Base-by-base conservation (phyloP, 495 filamentous ascomycete species). In the Xylaria flabelliformis region DNA sequence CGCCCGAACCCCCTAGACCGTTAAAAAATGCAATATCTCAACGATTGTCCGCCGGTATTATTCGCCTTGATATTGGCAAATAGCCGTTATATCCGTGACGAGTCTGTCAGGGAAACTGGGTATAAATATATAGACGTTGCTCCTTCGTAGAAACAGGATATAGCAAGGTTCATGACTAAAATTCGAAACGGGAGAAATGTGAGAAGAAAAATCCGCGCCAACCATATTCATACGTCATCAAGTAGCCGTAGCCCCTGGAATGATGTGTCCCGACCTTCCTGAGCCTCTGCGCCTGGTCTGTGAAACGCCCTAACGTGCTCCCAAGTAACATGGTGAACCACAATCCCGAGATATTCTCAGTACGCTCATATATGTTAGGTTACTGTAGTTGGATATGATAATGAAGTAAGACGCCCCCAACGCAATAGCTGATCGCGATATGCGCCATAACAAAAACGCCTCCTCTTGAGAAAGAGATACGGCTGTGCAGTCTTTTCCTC, bases 81-180 rank as follows among this genome's bases (percentile, higher is more conserved):
- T 17, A 32, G 68, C 44, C 58, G 68, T 70, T 41, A 32, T 70
- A 39, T 69, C 55, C 17, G n/a, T 34, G 29, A 48, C 39, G 24
- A 61, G 26, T 4, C 13, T 53, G 19, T 39, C 19, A 51, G 29
- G 44, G 48, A 63, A 63, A 53, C 19, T 24, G 58, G 46, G 58
- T 70, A 70, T 63, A 70, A 70, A 34, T 34, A 32, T 70, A 56
- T 51, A 63, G 58, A 70, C 21, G 44, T 39, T 39, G 42, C 56
- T 70, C 67, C 67, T 61, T 59, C 21, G 50, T 50, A 56, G 67
- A 62, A 70, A 50, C 55, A 70, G n/a, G 58, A 41, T 59, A 55
- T 26, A 19, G 19, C 3, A 24, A 70, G 17, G 3, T 55, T 29
- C 34, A 34, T 36, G 46, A 29, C 39, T 64, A 19, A 34, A 42